Percentiles rank a stretch among this genome's conserved stretches.
These are phyloP conservation scores for Barbatosphaeria neglecta DNA, from an alignment of 495 filamentous ascomycete species.

Conservation along the genomic window DNA sequence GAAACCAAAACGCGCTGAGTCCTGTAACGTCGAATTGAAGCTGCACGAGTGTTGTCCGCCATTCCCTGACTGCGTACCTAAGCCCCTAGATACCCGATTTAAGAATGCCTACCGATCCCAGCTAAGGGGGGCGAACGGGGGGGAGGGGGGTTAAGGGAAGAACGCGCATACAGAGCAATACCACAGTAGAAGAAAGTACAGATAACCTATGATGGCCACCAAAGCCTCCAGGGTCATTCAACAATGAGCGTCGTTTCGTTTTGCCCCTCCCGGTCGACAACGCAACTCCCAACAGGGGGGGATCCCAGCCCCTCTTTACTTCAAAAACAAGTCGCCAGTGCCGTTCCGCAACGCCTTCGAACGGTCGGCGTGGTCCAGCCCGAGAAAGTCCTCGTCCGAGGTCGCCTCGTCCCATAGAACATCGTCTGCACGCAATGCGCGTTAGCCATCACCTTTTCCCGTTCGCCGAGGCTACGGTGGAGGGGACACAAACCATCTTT, in stretches of 20 bases:
- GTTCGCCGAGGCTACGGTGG: not conserved
- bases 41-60: not conserved
- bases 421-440: slow-evolving; percentile 52
- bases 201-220: no score
- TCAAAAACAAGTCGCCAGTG: slow-evolving; percentile 43
- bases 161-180: not conserved
- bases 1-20: no score
- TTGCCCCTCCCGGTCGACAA: not conserved
- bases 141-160: no score
- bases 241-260: not conserved
- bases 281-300: not conserved
- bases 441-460: no score
- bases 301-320: slow-evolving; percentile 17
- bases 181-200: no score
- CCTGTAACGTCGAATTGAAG: not conserved
- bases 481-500: slow-evolving; percentile 54
- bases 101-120: not conserved
- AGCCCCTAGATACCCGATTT: not conserved
- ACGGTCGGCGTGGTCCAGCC: slow-evolving; percentile 81
- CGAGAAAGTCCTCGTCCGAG: slow-evolving; percentile 66
- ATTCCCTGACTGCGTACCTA: not conserved
- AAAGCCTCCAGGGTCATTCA: no score
- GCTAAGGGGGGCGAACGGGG: no score
- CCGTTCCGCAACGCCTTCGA: slow-evolving; percentile 39
- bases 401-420: slow-evolving; percentile 62